phyloP scores from a whole-genome alignment of 2,329 filamentous ascomycete species.

The Pestalotiopsis sp. region DNA sequence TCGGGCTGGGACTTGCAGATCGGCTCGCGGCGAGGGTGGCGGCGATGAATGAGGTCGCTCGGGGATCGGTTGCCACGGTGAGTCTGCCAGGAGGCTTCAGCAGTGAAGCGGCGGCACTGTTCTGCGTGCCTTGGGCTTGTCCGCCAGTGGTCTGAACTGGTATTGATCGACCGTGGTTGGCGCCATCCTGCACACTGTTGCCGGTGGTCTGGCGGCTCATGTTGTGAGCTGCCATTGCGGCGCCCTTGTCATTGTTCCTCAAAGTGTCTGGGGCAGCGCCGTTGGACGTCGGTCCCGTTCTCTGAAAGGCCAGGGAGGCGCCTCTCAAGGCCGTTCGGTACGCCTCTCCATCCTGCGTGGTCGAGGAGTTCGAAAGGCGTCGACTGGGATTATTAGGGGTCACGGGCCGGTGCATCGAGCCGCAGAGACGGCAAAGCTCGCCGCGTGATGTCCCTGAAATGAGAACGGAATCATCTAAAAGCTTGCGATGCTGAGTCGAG shows the following conservation, averaged over 20 bases:
- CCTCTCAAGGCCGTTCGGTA: slow-evolving; percentile 50
- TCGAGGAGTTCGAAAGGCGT: slow-evolving; percentile 27
- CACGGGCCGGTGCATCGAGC: slow-evolving; percentile 30
- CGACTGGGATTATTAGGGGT: slow-evolving; percentile 25
- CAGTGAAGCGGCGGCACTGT: not conserved
- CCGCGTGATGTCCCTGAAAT: slow-evolving; percentile 13
- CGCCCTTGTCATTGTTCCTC: slow-evolving; percentile 33
- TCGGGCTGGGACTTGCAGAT: slow-evolving; percentile 55
- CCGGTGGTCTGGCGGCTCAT: slow-evolving; percentile 42
- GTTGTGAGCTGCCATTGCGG: slow-evolving; percentile 47
- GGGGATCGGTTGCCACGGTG: slow-evolving; percentile 35
- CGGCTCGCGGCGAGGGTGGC: slow-evolving; percentile 65
- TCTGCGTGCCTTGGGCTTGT: slow-evolving; percentile 1
- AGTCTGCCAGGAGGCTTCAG: slow-evolving; percentile 21
- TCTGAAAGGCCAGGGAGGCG: slow-evolving; percentile 58
- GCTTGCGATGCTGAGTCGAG: not conserved
- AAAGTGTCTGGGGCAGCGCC: too few species aligned
- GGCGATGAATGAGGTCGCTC: slow-evolving; percentile 63
- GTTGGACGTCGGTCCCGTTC: slow-evolving; percentile 25
- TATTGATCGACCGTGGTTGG: slow-evolving; percentile 15
- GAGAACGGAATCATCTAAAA: slow-evolving; percentile 6
- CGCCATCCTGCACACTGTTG: slow-evolving; percentile 30
- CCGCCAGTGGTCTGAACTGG: slow-evolving; percentile 21
- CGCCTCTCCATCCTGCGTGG: slow-evolving; percentile 30
- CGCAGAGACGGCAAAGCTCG: slow-evolving; percentile 18